Percentiles rank a stretch among this genome's conserved stretches.
phyloP scores from a whole-genome alignment of 2,329 filamentous ascomycete species.

The Monilinia polystroma region DNA sequence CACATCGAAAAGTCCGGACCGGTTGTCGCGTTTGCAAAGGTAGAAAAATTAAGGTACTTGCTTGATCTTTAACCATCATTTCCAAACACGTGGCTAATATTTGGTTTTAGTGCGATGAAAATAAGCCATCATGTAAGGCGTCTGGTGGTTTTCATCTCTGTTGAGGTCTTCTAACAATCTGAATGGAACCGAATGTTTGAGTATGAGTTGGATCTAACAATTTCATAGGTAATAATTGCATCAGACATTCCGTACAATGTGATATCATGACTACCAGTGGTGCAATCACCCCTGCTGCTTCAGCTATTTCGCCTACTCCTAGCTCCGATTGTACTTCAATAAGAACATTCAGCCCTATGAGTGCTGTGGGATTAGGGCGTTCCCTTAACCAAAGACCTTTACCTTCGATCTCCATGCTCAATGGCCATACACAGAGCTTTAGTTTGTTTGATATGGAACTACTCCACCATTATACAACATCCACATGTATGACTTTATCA shows the following conservation, averaged over 20 bases:
- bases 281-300: slow-evolving; percentile 9
- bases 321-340: background rate
- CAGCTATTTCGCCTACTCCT: slow-evolving; percentile 1
- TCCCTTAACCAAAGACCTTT: slow-evolving; percentile 8
- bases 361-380: background rate
- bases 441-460: slow-evolving; percentile 50
- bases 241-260: slow-evolving; percentile 44
- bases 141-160: no score
- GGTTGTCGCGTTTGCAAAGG: slow-evolving; percentile 44
- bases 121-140: slow-evolving; percentile 41
- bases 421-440: slow-evolving; percentile 2
- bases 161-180: no score
- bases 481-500: slow-evolving; percentile 50
- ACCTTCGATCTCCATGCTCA: slow-evolving; percentile 9
- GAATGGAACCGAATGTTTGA: no score
- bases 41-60: slow-evolving; percentile 45
- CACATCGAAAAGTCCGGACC: slow-evolving; percentile 41
- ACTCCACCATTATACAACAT: slow-evolving; percentile 52
- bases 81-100: background rate
- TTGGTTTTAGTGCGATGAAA: slow-evolving; percentile 44
- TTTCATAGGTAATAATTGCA: slow-evolving; percentile 40
- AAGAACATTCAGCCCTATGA: slow-evolving; percentile 18
- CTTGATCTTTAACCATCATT: background rate
- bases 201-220: background rate
- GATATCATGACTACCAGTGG: slow-evolving; percentile 30